Percentiles rank a stretch among this genome's conserved stretches.
phyloP scores from a whole-genome alignment of 495 filamentous ascomycete genomes.

The Rusavskia elegans region DNA sequence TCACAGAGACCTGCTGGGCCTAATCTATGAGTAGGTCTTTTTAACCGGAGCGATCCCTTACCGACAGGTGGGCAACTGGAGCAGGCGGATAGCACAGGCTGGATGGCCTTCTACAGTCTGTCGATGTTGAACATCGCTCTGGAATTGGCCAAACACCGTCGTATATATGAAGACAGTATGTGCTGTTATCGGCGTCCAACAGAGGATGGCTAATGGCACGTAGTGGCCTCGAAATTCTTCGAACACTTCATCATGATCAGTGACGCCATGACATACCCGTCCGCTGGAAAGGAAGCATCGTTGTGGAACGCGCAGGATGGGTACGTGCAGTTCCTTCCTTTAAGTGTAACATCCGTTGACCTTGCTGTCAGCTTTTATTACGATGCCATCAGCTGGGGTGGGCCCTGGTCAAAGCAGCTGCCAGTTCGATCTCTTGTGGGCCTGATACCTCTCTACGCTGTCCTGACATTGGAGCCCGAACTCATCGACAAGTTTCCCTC shows the following conservation, averaged over 20 bases:
- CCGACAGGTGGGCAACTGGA: constrained; percentile 87
- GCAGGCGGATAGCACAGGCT: constrained; percentile 93
- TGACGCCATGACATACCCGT: constrained; percentile 89
- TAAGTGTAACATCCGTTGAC: constrained; percentile 2
- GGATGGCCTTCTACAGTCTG: constrained; percentile 96
- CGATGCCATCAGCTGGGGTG: constrained; percentile 91
- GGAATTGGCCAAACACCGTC: constrained; percentile 83
- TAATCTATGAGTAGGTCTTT: constrained; percentile 27
- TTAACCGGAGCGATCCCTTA: constrained; percentile 94
- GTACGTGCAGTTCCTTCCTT: constrained; percentile 13
- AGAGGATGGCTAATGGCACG: neutral
- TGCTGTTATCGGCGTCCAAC: neutral
- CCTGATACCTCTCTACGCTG: constrained; percentile 83
- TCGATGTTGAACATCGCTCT: constrained; percentile 94
- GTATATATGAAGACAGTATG: constrained; percentile 73
- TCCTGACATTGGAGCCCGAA: constrained; percentile 81
- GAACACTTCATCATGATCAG: constrained; percentile 96
- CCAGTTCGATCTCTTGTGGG: constrained; percentile 85
- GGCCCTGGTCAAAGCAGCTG: constrained; percentile 80
- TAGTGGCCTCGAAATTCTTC: constrained; percentile 87
- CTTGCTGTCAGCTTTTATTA: constrained; percentile 63
- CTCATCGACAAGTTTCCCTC: constrained; percentile 78
- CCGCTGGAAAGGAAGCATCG: constrained; percentile 62
- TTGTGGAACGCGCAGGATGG: constrained; percentile 91
- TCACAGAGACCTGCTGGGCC: too few species aligned